Percentiles rank a stretch among this genome's conserved stretches.
phyloP scores from a whole-genome alignment of 75 land plant genomes.

The Pinus albicaulis region DNA sequence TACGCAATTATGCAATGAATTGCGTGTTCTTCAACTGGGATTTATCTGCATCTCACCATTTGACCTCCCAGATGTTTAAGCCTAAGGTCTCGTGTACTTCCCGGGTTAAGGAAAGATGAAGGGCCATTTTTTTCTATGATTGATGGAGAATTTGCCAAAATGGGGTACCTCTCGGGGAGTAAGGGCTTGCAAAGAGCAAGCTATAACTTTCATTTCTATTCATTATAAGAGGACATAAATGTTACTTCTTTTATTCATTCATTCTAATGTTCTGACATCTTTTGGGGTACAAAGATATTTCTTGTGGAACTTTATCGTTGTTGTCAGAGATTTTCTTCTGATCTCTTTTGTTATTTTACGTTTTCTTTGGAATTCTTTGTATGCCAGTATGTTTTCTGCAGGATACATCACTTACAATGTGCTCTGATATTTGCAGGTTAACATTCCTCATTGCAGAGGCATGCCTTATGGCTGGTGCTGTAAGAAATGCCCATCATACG shows the following conservation, averaged over 20 bases:
- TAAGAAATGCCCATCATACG: conserved; percentile 67
- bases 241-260: not conserved
- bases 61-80: too few relatives aligned
- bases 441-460: conserved; percentile 65
- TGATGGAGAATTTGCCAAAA: too few relatives aligned
- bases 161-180: too few relatives aligned
- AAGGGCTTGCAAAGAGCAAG: too few relatives aligned
- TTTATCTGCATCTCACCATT: too few relatives aligned
- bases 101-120: too few relatives aligned
- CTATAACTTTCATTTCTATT: not conserved
- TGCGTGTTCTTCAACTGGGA: too few relatives aligned
- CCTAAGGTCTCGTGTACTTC: too few relatives aligned
- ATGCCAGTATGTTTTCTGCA: not conserved
- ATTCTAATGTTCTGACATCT: not conserved
- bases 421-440: conserved; percentile 38
- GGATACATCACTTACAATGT: not conserved
- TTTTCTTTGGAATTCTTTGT: not conserved
- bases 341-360: not conserved
- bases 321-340: not conserved
- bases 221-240: not conserved
- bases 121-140: too few relatives aligned
- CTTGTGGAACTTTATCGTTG: not conserved
- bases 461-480: conserved; percentile 76
- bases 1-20: too few relatives aligned
- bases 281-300: not conserved